phyloP scores from a whole-genome alignment of 1,284 basidiomycete species.

The Microbotryomycetes sp. region DNA sequence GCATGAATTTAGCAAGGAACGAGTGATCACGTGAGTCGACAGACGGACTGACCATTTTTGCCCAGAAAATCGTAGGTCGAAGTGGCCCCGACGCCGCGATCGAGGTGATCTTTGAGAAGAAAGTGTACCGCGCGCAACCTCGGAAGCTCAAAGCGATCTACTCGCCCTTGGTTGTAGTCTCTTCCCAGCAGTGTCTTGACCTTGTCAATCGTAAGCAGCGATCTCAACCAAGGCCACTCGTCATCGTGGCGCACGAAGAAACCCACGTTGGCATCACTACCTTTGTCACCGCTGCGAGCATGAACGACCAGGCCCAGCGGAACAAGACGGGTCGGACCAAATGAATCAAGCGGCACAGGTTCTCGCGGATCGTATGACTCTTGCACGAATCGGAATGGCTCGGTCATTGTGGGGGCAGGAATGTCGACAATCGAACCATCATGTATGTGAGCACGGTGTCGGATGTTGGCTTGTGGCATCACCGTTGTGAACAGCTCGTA shows the following conservation, averaged over 20 bases:
- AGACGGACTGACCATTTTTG: not conserved
- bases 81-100: conserved; percentile 5
- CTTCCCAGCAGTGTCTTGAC: conserved; percentile 28
- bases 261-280: conserved; percentile 33
- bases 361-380: conserved; percentile 13
- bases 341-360: not conserved
- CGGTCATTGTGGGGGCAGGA: not conserved
- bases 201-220: conserved; percentile 23
- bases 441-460: conserved; percentile 3
- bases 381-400: not conserved
- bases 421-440: not conserved
- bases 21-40: not conserved
- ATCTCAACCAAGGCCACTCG: conserved; percentile 31
- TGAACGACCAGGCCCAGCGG: conserved; percentile 35
- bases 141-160: conserved; percentile 37
- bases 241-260: not conserved
- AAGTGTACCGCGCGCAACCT: conserved; percentile 31
- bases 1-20: not conserved
- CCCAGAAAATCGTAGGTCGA: conserved; percentile 9
- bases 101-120: conserved; percentile 11
- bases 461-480: not conserved
- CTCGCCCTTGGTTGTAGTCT: conserved; percentile 28
- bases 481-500: conserved; percentile 9
- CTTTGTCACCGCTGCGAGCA: conserved; percentile 38
- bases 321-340: conserved; percentile 25